phyloP scores from a whole-genome alignment of 495 filamentous ascomycete genomes.

The Xylaria sp. region DNA sequence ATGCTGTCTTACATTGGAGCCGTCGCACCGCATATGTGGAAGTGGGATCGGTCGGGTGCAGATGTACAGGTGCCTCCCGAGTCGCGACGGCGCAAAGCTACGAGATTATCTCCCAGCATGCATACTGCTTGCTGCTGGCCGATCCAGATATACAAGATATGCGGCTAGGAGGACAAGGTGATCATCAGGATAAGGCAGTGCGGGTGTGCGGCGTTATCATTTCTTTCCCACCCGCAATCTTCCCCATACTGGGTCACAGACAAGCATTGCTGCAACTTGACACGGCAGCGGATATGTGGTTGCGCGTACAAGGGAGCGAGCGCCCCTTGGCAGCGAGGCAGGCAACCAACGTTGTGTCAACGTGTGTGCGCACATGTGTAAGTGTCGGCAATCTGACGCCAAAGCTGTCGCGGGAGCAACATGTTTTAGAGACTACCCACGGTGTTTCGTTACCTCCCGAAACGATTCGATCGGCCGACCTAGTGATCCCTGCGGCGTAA shows the following conservation, averaged over 20 bases:
- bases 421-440: constrained; percentile 21
- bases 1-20: constrained; percentile 13
- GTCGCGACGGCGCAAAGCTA: constrained; percentile 31
- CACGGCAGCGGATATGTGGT: constrained; percentile 10
- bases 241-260: background rate
- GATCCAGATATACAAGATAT: background rate
- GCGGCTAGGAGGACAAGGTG: background rate
- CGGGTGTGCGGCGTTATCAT: constrained; percentile 5
- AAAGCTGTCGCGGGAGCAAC: constrained; percentile 26
- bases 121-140: background rate
- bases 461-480: constrained; percentile 30
- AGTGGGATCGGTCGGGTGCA: constrained; percentile 35
- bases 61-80: constrained; percentile 43
- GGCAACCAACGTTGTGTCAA: constrained; percentile 16
- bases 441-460: constrained; percentile 27
- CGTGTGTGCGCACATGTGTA: constrained; percentile 37
- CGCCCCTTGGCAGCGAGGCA: background rate
- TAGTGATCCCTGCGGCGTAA: constrained; percentile 9
- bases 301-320: background rate
- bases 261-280: background rate
- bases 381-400: constrained; percentile 39
- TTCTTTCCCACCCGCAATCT: background rate
- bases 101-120: constrained; percentile 34
- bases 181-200: background rate
- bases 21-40: constrained; percentile 17